phyloP scores from a whole-genome alignment of 1,284 basidiomycete species.

The Ganoderma leucocontextum region DNA sequence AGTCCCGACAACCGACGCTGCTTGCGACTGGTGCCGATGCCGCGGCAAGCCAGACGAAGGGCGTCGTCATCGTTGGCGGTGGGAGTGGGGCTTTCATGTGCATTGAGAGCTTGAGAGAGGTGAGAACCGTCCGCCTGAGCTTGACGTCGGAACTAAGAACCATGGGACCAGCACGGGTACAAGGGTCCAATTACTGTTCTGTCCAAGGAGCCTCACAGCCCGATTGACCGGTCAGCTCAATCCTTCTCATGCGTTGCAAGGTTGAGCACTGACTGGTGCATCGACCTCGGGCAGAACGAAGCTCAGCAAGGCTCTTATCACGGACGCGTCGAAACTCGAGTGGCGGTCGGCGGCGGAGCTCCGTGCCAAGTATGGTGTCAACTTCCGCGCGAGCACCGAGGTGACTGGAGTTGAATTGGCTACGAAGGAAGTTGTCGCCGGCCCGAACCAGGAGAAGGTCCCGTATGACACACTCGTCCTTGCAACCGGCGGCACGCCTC shows the following conservation, averaged over 20 bases:
- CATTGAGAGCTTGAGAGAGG: slow-evolving; percentile 87
- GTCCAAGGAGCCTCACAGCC: slow-evolving; percentile 82
- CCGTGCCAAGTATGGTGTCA: slow-evolving; percentile 83
- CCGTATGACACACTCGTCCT: slow-evolving; percentile 80
- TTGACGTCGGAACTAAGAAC: slow-evolving; percentile 13
- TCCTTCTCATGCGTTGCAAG: background rate
- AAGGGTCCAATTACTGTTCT: slow-evolving; percentile 82
- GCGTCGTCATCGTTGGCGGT: slow-evolving; percentile 89
- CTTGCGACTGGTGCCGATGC: slow-evolving; percentile 45
- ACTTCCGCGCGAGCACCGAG: slow-evolving; percentile 74
- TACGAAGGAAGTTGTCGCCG: slow-evolving; percentile 68
- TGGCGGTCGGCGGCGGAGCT: slow-evolving; percentile 79
- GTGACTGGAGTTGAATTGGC: slow-evolving; percentile 75
- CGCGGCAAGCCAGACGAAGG: slow-evolving; percentile 40
- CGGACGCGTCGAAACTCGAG: slow-evolving; percentile 80
- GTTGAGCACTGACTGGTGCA: background rate
- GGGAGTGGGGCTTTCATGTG: slow-evolving; percentile 85
- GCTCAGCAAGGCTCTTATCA: slow-evolving; percentile 88
- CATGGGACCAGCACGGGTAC: slow-evolving; percentile 71
- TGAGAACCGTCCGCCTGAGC: slow-evolving; percentile 37
- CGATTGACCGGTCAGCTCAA: slow-evolving; percentile 79
- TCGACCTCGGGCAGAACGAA: slow-evolving; percentile 68
- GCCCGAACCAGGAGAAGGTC: slow-evolving; percentile 63
- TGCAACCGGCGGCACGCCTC: slow-evolving; percentile 73
- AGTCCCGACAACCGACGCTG: slow-evolving; percentile 65